Conservation (phyloP, 108 stramenopile species). For the Conticribra guillardii region DNA sequence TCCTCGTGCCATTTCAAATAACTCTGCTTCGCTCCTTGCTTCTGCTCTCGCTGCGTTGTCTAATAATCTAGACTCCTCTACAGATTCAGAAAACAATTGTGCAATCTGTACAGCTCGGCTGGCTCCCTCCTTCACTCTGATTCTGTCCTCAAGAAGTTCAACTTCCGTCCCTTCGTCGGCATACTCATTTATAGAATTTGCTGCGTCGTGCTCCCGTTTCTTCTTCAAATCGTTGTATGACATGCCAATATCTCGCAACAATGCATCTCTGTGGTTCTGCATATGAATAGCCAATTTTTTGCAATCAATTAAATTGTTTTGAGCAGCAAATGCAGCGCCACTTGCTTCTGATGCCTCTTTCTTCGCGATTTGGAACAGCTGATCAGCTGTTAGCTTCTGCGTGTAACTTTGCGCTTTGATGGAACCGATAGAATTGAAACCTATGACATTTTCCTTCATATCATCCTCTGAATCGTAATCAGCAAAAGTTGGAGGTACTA, state of each 20-base stretch:
- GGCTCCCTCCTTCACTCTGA: slow-evolving; percentile 49
- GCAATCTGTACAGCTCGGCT: slow-evolving; percentile 64
- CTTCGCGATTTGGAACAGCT: slow-evolving; percentile 34
- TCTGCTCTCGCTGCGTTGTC: slow-evolving; percentile 53
- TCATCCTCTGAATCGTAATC: slow-evolving; percentile 65
- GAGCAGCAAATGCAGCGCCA: slow-evolving; percentile 20
- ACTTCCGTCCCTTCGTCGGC: slow-evolving; percentile 50
- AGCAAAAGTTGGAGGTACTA: slow-evolving; percentile 21
- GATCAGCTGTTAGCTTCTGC: slow-evolving; percentile 17
- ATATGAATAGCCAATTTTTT: slow-evolving; percentile 22
- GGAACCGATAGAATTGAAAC: slow-evolving; percentile 67
- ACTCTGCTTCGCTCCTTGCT: slow-evolving; percentile 61
- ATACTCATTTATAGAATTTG: not conserved
- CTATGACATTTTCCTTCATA: slow-evolving; percentile 57
- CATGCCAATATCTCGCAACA: slow-evolving; percentile 48
- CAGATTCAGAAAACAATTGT: slow-evolving; percentile 64
- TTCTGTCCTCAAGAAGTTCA: slow-evolving; percentile 43
- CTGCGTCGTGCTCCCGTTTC: slow-evolving; percentile 10
- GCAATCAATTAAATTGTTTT: slow-evolving; percentile 32
- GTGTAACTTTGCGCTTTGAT: slow-evolving; percentile 33
- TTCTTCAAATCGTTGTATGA: slow-evolving; percentile 37
- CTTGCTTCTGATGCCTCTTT: slow-evolving; percentile 26
- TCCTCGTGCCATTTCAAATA: slow-evolving; percentile 56
- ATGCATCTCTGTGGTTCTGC: slow-evolving; percentile 40
- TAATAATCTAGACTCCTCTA: slow-evolving; percentile 53